These are phyloP conservation scores for Talaromyces sp. DNA, from an alignment of 2,329 filamentous ascomycete genomes.

Conservation along the genomic window DNA sequence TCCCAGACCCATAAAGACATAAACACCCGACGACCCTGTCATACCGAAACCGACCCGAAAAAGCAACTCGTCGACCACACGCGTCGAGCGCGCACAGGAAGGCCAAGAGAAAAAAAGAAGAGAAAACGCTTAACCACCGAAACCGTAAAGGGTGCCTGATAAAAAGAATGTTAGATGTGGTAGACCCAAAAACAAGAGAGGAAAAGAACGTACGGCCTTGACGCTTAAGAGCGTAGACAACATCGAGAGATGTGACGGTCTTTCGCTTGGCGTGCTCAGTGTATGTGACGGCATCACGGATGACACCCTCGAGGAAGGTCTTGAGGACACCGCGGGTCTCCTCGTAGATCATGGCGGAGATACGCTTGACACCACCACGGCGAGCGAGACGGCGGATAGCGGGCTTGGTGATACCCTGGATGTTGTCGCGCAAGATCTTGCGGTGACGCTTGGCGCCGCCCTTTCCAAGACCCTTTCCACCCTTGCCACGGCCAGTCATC, in stretches of 20 bases:
- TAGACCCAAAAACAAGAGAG: neutral
- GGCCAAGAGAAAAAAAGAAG: conserved; percentile 23
- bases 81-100: conserved; percentile 24
- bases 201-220: conserved; percentile 51
- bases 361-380: conserved; percentile 99
- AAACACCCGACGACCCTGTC: conserved; percentile 42
- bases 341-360: conserved; percentile 90
- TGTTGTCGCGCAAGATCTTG: conserved; percentile 99
- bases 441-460: conserved; percentile 98
- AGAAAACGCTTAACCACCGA: conserved; percentile 67
- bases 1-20: conserved; percentile 41
- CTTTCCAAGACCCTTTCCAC: conserved; percentile 97
- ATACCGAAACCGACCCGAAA: conserved; percentile 41
- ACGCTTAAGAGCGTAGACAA: conserved; percentile 61
- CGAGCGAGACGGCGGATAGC: conserved; percentile 97
- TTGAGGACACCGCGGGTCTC: conserved; percentile 78
- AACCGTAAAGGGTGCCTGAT: conserved; percentile 71
- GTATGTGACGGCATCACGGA: conserved; percentile 75
- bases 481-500: conserved; percentile 72
- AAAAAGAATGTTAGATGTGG: conserved; percentile 11
- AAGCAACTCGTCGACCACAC: conserved; percentile 29
- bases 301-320: conserved; percentile 78
- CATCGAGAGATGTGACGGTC: conserved; percentile 54
- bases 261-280: conserved; percentile 76
- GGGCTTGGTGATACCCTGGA: conserved; percentile 98